Evolutionary conservation across 768 basidiomycete species (phyloP), one percentile per base, ranked within the genome.

Genomic region (Rhizopogon sp.): DNA sequence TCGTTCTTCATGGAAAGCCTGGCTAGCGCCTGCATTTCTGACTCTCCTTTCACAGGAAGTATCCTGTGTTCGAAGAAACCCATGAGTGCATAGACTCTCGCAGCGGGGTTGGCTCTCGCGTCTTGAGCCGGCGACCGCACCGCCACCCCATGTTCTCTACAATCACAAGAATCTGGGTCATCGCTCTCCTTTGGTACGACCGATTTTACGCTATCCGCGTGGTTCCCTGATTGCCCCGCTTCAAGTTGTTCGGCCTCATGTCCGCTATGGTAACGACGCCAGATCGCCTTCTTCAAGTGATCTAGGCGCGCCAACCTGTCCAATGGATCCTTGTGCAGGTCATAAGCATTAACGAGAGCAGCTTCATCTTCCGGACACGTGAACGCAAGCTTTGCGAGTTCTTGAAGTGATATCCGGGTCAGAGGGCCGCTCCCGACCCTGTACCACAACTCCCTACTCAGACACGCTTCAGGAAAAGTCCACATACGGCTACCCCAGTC

Each of bases 361-460:
- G 65, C 58, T 37, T 65, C 64, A 39, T 57, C 51, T 0, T 51
- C 37, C 3, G 57, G 44, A 28, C 10, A 3, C 3, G 29, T 13
- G 4, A 67, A 66, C 31, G 65, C 63, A 1, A 56, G 60, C 11
- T 55, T 60, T 4, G 63, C 65, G 2, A 65, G 58, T 45, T 65
- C 56, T 29, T 58, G 63, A n/a, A 66, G 65, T 5, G 60, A 66
- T 20, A 66, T 55, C 2, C 43, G 51, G 0, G n/a, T 59, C 25
- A 64, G 60, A 3, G 51, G 7, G 2, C 39, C 53, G 13, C 37
- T 31, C 31, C 53, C 47, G 33, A 64, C 53, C 31, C 52, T 61
- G 59, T 54, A 64, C 0, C 44, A 55, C n/a, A 64, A 33, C 35
- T 61, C 44, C 0, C 60, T 59, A 6, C 62, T 64, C 50, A 66